Evolutionary conservation across 306 rosid genomes (phyloP).

Genomic region (Prunus mongolica): DNA sequence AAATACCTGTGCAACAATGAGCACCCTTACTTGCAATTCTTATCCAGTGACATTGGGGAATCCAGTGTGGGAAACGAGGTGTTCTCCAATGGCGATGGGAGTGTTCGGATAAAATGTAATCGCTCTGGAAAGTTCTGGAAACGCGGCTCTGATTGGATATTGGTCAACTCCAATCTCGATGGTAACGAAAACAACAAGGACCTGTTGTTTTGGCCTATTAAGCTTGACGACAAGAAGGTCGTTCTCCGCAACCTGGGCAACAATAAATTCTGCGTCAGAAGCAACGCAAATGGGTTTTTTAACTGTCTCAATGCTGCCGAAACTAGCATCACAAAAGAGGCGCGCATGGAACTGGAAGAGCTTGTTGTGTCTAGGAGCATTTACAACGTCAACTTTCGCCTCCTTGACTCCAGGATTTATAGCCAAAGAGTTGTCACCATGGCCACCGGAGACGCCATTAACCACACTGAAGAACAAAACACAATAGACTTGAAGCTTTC

Average conservation of each 20-base stretch:
- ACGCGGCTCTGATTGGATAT: neutral
- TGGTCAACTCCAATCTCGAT: neutral
- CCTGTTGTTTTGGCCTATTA: constrained; percentile 4
- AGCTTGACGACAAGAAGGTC: neutral
- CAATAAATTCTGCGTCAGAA: neutral
- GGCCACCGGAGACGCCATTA: neutral
- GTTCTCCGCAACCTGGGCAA: constrained; percentile 13
- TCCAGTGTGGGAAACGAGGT: neutral
- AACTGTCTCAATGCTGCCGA: neutral
- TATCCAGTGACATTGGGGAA: neutral
- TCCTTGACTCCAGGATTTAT: constrained; percentile 2
- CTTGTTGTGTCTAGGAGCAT: neutral
- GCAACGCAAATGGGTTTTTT: no score
- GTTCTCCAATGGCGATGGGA: neutral
- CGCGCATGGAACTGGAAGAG: constrained; percentile 3
- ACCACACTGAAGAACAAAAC: neutral
- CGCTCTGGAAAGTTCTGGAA: neutral
- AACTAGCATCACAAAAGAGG: neutral
- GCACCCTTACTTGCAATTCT: neutral
- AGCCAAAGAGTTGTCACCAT: neutral
- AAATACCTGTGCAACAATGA: no score
- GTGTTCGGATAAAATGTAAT: neutral
- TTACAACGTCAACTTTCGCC: constrained; percentile 3
- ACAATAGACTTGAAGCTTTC: neutral
- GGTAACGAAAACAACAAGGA: neutral